phyloP scores from a whole-genome alignment of 352 stramenopile species.

The Globisporangium lucens region DNA sequence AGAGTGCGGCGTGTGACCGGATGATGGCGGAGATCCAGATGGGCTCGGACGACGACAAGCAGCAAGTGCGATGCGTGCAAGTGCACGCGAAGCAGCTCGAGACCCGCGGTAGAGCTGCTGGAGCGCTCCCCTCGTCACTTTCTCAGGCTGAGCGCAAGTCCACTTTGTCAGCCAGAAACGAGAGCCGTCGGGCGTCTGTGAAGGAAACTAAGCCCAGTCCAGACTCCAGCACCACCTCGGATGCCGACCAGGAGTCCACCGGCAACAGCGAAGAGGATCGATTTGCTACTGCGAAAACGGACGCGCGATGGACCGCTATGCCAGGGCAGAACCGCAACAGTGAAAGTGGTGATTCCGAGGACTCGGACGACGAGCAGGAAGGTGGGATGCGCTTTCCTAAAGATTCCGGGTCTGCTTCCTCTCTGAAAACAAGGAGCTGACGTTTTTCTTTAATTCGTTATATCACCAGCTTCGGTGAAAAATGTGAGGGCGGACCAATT shows the following conservation, averaged over 20 bases:
- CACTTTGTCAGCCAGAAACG: neutral
- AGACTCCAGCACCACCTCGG: neutral
- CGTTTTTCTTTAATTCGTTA: neutral
- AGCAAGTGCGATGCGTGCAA: neutral
- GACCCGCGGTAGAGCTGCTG: neutral
- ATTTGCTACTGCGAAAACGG: neutral
- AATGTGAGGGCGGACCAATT: neutral
- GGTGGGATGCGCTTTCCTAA: neutral
- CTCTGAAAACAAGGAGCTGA: neutral
- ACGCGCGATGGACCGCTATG: neutral
- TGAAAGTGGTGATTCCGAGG: neutral
- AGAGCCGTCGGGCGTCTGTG: neutral
- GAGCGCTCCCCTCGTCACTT: neutral
- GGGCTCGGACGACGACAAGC: slow-evolving; percentile 6
- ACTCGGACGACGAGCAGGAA: neutral
- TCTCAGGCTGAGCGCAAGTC: neutral
- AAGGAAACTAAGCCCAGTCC: slow-evolving; percentile 4
- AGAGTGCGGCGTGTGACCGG: slow-evolving; percentile 6
- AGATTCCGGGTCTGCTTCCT: neutral
- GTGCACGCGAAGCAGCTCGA: neutral
- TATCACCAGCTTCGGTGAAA: slow-evolving; percentile 1
- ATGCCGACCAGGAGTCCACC: neutral
- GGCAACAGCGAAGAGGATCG: neutral
- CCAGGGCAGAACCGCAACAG: neutral
- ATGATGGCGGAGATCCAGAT: slow-evolving; percentile 15